Evolutionary conservation across 257 asterid genomes (phyloP), one percentile per base, ranked within the genome.

Genomic region (Craterostigma plantagineum): DNA sequence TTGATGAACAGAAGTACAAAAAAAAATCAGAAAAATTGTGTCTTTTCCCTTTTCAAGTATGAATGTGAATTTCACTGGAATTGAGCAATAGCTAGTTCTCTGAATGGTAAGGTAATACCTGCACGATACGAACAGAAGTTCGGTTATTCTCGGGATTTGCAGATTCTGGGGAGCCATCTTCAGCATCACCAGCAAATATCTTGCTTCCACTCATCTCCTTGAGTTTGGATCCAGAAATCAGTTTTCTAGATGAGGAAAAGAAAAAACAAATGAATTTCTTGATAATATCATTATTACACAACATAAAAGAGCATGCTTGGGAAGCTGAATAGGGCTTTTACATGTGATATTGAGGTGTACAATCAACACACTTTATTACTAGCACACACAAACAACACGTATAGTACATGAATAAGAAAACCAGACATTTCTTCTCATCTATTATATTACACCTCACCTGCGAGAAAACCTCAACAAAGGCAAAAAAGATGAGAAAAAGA

Each of bases 191-290:
- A 1, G 74, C 49, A 61, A 86, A 81, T 49, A 78, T 86, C 49
- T 73, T 67, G 84, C 91, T 81, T 38, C 97, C 97, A 37, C 54
- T 71, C 76, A 86, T 78, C 77, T 86, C 97, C 73, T 81, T 86
- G 46, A 81, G 14, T 51, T 81, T 81, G 51, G 71, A 81, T 50
- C 86, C 94, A 0, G 94, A 86, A 51, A 91, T 72, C 36, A 86
- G 87, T 66, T 81, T 86, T 79, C 97, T 81, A 67, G 50, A 67
- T 52, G 38, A 18, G 56, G 42, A 51, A 63, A 41, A 47, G n/a
- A n/a, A n/a, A n/a, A n/a, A n/a, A n/a, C n/a, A 9, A 10, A 14
- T 30, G 13, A 33, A 34, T 34, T 34, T 34, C 4, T 18, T 3
- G 7, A 16, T 10, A 44, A 14, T 40, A 7, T 40, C 45, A 40